phyloP scores from a whole-genome alignment of 441 rosid genomes.

The Hypseocharis bilobata region DNA sequence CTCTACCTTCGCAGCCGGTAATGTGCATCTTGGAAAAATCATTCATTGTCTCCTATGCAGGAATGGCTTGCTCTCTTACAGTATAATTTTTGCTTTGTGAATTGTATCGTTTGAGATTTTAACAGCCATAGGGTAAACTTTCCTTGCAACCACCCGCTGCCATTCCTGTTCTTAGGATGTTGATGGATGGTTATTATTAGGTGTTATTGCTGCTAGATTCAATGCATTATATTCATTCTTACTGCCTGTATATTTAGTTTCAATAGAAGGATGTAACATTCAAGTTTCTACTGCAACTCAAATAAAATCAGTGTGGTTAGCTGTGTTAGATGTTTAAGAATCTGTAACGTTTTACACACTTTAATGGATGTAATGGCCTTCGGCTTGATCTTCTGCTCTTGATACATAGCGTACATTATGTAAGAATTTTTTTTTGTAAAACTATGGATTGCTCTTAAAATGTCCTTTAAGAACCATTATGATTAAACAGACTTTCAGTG shows the following conservation, averaged over 20 bases:
- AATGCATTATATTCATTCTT: neutral
- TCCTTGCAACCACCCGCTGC: neutral
- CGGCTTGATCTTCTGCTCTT: no score
- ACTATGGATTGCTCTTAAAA: no score
- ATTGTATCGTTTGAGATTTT: neutral
- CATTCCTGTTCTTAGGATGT: neutral
- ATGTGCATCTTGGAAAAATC: conserved; percentile 1
- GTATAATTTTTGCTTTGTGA: neutral
- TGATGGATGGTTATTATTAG: neutral
- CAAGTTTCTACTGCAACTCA: no score
- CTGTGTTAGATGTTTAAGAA: no score
- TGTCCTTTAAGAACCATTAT: no score
- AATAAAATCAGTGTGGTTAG: no score
- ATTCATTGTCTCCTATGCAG: neutral
- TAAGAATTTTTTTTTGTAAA: no score
- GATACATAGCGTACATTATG: no score
- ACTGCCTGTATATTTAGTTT: neutral
- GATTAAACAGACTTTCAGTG: neutral
- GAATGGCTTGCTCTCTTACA: neutral
- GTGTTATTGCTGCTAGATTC: neutral
- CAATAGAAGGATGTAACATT: no score
- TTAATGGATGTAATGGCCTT: no score
- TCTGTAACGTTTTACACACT: no score
- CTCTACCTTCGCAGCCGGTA: conserved; percentile 38
- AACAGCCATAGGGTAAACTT: neutral